These are phyloP conservation scores for Aspergillus asperescens DNA, from an alignment of 495 filamentous ascomycete species.

Conservation along the genomic window DNA sequence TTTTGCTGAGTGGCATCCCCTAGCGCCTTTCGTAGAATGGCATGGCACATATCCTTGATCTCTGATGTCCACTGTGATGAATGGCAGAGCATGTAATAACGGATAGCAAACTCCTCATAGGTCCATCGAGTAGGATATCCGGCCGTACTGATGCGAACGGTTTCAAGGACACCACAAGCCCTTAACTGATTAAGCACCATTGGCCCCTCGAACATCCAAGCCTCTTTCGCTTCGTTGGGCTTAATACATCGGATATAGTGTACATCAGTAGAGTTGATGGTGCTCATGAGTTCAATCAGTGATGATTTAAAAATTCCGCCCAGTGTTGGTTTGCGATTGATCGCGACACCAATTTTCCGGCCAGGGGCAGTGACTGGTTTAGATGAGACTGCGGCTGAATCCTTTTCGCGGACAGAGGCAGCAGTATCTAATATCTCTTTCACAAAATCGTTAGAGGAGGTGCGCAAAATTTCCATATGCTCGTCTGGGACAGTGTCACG, in stretches of 20 bases:
- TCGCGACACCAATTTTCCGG: constrained; percentile 81
- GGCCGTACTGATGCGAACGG: constrained; percentile 94
- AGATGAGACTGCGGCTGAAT: constrained; percentile 65
- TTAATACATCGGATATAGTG: constrained; percentile 99
- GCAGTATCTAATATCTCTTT: constrained; percentile 79
- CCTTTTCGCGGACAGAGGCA: constrained; percentile 82
- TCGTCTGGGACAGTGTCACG: constrained; percentile 98
- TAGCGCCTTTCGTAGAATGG: constrained; percentile 85
- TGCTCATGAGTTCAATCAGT: constrained; percentile 95
- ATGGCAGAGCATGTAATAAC: constrained; percentile 97
- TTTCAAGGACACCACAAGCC: constrained; percentile 98
- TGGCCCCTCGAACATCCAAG: constrained; percentile 98
- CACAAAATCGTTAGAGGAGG: constrained; percentile 82
- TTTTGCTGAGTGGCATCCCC: constrained; percentile 73
- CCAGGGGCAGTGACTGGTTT: constrained; percentile 62
- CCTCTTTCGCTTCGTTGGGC: constrained; percentile 92
- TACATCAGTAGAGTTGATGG: constrained; percentile 95
- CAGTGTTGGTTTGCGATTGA: constrained; percentile 92
- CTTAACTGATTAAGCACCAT: constrained; percentile 98
- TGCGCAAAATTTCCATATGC: constrained; percentile 85
- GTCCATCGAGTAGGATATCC: constrained; percentile 98
- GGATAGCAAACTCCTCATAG: constrained; percentile 95
- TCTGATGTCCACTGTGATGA: constrained; percentile 89
- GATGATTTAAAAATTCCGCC: constrained; percentile 99
- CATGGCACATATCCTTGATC: constrained; percentile 87